Base-by-base conservation (phyloP, 257 asterid genomes). In the Nicotiana knightiana region DNA sequence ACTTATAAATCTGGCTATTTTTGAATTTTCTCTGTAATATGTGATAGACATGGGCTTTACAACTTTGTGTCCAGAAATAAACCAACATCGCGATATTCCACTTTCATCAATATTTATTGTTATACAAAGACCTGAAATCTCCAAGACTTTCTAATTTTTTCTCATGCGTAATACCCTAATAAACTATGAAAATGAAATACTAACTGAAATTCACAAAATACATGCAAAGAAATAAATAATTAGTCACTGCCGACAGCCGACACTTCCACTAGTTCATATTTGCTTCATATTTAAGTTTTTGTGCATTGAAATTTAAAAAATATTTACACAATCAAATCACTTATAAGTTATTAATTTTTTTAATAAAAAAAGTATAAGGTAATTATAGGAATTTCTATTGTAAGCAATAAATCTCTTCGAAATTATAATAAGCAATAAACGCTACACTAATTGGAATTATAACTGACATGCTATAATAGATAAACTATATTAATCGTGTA, bases 241-340 rank as follows among this genome's bases (percentile, higher is more conserved):
- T 26, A 13, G 16, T 26, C 79, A 75, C 37, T 75, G 79, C 79
- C 63, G 79, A 75, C 63, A 75, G 79, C 79, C 63, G 79, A 75
- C 63, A 75, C 79, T 48, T 48, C 6, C 7, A 43, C 77, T 48
- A 13, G 18, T 53, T 73, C 62, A 24, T 10, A 61, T 61, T 61
- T 24, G 6, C 2, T 61, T 24, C 24, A 21, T 61, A 17, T 63
- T 24, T 24, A 63, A 26, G 16, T 24, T 64, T 32, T 10, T 30
- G 32, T 30, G 11, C 16, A 32, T 15, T 30, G 16, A 65, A 28
- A 28, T 9, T 10, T 10, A 9, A 24, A 24, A 59, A 4, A 30
- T 5, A 4, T 6, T 6, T 6, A 13, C 3, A 30, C 32, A 30
- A 30, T 13, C 15, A 12, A 2, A 30, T 30, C 1, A 28, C n/a